Conservation (phyloP, 2,329 filamentous ascomycete species). For the Simplicillium sp. region DNA sequence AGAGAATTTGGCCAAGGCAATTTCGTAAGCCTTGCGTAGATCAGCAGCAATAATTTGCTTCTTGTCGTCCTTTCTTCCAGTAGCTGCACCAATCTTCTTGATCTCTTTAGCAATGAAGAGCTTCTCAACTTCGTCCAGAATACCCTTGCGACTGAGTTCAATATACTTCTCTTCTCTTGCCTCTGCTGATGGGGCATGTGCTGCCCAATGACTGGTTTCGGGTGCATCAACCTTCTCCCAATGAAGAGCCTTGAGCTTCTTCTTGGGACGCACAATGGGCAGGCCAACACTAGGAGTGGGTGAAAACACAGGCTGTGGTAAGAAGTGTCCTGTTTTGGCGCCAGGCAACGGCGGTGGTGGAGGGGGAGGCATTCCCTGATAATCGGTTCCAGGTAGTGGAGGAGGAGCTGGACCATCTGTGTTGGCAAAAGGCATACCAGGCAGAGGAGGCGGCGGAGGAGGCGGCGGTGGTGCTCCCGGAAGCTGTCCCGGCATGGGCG, state of each 20-base stretch:
- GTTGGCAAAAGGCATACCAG: constrained; percentile 23
- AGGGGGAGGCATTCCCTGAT: constrained; percentile 37
- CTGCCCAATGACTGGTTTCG: constrained; percentile 86
- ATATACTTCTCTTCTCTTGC: constrained; percentile 93
- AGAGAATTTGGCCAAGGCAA: constrained; percentile 91
- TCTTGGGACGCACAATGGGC: constrained; percentile 83
- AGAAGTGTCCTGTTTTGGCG: constrained; percentile 65
- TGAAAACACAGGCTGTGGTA: constrained; percentile 52
- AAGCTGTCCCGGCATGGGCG: constrained; percentile 26
- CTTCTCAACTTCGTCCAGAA: constrained; percentile 94
- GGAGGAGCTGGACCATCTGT: constrained; percentile 27
- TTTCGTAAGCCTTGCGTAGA: constrained; percentile 76
- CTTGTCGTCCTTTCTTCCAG: constrained; percentile 81
- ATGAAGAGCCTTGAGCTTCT: constrained; percentile 98
- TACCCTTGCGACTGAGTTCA: constrained; percentile 87
- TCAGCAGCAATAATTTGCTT: constrained; percentile 94
- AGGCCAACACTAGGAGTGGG: constrained; percentile 53
- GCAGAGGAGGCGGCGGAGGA: constrained; percentile 24
- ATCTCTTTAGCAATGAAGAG: constrained; percentile 96
- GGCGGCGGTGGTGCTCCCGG: constrained; percentile 17
- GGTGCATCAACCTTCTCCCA: constrained; percentile 98
- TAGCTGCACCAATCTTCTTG: constrained; percentile 67
- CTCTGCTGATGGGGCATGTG: constrained; percentile 74
- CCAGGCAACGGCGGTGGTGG: constrained; percentile 59
- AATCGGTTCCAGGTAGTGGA: constrained; percentile 28